Evolutionary conservation across 352 stramenopile genomes (phyloP).

Genomic region (Phytophthora fragariae): DNA sequence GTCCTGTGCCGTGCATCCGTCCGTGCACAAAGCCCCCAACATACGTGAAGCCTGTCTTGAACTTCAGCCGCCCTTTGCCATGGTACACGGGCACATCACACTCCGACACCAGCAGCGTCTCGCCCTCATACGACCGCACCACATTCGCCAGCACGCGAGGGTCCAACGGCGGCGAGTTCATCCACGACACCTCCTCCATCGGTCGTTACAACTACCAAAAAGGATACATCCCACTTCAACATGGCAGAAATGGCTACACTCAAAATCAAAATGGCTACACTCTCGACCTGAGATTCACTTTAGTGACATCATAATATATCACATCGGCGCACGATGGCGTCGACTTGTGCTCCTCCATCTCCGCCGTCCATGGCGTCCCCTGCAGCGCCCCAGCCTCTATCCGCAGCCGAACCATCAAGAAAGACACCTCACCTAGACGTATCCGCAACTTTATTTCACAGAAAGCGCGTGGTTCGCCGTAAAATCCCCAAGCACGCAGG

Average conservation of each 20-base stretch:
- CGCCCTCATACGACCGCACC: slow-evolving; percentile 55
- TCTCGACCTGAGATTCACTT: background rate
- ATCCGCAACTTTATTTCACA: slow-evolving; percentile 33
- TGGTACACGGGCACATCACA: slow-evolving; percentile 70
- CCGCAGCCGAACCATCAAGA: slow-evolving; percentile 1
- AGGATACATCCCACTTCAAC: slow-evolving; percentile 25
- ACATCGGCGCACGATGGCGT: slow-evolving; percentile 2
- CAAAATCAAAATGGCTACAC: background rate
- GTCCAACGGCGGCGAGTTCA: slow-evolving; percentile 49
- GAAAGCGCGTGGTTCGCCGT: slow-evolving; percentile 31
- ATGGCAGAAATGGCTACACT: background rate
- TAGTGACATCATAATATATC: background rate
- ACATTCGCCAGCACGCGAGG: slow-evolving; percentile 69
- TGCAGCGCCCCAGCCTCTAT: background rate
- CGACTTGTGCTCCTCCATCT: slow-evolving; percentile 15
- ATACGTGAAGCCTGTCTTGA: slow-evolving; percentile 78
- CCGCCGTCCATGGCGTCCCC: slow-evolving; percentile 16
- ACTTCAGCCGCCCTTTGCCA: slow-evolving; percentile 58
- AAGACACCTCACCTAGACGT: slow-evolving; percentile 24
- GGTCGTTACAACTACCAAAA: slow-evolving; percentile 15
- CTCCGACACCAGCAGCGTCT: slow-evolving; percentile 46
- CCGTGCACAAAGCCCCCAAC: slow-evolving; percentile 66
- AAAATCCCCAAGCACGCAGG: slow-evolving; percentile 23
- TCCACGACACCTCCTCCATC: slow-evolving; percentile 16
- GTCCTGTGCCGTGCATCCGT: slow-evolving; percentile 78